Evolutionary conservation across 176 grass and related monocot species (phyloP).

Genomic region (Elymus sibiricus): DNA sequence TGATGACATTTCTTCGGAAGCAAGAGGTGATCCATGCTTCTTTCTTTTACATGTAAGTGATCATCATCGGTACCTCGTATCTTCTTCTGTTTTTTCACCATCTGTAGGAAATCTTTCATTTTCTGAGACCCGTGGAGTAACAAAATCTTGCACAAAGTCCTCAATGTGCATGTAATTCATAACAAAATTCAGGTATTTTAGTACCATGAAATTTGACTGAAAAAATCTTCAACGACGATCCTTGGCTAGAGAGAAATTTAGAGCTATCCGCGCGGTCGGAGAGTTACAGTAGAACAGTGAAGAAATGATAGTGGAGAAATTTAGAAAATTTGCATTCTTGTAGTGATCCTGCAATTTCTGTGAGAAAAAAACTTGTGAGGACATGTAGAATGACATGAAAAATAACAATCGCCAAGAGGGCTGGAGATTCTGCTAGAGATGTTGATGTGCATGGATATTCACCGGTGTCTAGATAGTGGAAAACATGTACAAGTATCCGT

Average conservation of each 20-base stretch:
- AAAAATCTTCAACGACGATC: neutral
- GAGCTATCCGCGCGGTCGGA: neutral
- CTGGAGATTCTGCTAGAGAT: neutral
- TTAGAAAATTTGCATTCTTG: neutral
- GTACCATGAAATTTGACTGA: neutral
- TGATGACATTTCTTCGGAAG: neutral
- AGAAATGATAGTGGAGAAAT: neutral
- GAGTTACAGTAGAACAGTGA: neutral
- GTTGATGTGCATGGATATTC: neutral
- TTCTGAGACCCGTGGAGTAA: neutral
- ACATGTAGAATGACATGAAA: neutral
- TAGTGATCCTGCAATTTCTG: neutral
- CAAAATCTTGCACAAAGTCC: neutral
- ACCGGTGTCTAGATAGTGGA: neutral
- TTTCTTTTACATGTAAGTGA: neutral
- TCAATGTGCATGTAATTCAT: neutral
- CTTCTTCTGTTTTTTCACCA: neutral
- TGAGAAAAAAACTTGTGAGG: neutral
- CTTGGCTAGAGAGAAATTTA: neutral
- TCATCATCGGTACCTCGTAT: neutral
- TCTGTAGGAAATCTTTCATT: neutral
- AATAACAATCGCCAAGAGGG: neutral
- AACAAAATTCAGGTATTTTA: neutral
- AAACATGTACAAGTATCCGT: neutral
- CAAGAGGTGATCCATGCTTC: neutral